Percentiles rank a stretch among this genome's conserved stretches.
Evolutionary conservation across 2,329 filamentous ascomycete species (phyloP).

Genomic region (Tolypocladium album): DNA sequence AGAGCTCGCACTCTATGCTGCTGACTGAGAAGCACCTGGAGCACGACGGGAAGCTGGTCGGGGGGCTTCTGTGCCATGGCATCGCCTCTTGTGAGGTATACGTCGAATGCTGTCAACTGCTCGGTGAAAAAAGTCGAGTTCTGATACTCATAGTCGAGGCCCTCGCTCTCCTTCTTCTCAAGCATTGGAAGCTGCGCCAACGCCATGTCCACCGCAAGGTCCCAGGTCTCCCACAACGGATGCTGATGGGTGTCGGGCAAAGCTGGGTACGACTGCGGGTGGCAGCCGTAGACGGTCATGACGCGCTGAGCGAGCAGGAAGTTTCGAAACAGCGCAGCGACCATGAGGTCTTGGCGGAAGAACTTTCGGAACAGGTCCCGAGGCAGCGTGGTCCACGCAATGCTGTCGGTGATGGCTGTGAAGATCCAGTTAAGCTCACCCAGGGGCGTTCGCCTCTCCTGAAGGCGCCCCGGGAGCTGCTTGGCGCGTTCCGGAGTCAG

Average conservation of each 20-base stretch:
- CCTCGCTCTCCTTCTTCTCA: constrained; percentile 65
- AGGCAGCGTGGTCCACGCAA: constrained; percentile 92
- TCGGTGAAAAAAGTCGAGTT: constrained; percentile 96
- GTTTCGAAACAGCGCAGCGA: constrained; percentile 94
- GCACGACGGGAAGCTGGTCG: constrained; percentile 89
- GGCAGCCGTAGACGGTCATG: constrained; percentile 93
- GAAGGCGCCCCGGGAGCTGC: constrained; percentile 80
- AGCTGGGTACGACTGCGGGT: constrained; percentile 81
- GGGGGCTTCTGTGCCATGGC: constrained; percentile 79
- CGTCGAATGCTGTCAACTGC: constrained; percentile 92
- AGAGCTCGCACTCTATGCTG: constrained; percentile 85
- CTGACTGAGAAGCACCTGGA: constrained; percentile 92
- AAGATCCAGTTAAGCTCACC: constrained; percentile 99
- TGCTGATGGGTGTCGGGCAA: constrained; percentile 95
- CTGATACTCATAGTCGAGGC: constrained; percentile 76
- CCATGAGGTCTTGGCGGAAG: constrained; percentile 95
- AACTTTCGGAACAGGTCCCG: constrained; percentile 91
- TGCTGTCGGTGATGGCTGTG: constrained; percentile 96
- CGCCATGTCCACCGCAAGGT: constrained; percentile 92
- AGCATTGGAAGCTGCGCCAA: constrained; percentile 79
- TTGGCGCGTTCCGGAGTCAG: constrained; percentile 74
- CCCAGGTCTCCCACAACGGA: constrained; percentile 94
- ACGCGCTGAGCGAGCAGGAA: constrained; percentile 90
- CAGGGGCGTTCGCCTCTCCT: constrained; percentile 85
- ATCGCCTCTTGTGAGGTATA: constrained; percentile 74